These are phyloP conservation scores for Orychophragmus violaceus DNA, from an alignment of 345 rosid species.

Conservation along the genomic window DNA sequence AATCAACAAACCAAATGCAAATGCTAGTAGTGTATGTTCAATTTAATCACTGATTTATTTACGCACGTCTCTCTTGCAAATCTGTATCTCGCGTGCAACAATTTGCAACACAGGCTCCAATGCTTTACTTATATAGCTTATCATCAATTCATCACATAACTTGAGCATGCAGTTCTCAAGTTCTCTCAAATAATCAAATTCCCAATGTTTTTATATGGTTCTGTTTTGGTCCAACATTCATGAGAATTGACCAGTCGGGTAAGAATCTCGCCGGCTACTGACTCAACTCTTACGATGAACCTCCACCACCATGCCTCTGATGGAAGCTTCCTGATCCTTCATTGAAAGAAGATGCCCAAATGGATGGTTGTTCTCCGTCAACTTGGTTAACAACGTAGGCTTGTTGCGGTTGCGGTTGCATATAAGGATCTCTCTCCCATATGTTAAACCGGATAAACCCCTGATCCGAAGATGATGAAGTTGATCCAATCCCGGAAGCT, in stretches of 20 bases:
- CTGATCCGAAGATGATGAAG: conserved; percentile 67
- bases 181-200: conserved; percentile 24
- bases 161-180: conserved; percentile 29
- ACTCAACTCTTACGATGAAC: conserved; percentile 42
- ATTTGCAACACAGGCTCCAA: not conserved
- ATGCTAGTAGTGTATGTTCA: not conserved
- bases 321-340: conserved; percentile 53
- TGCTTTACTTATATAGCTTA: too few relatives aligned
- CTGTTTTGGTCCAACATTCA: conserved; percentile 11
- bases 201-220: not conserved
- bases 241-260: conserved; percentile 16
- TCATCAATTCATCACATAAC: conserved; percentile 56
- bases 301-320: conserved; percentile 67
- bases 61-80: not conserved
- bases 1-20: too few relatives aligned
- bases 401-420: conserved; percentile 27
- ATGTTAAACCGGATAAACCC: conserved; percentile 54
- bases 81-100: not conserved
- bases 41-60: not conserved
- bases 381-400: conserved; percentile 49
- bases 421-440: conserved; percentile 73
- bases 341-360: conserved; percentile 50
- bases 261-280: conserved; percentile 1
- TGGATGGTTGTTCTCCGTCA: conserved; percentile 50
- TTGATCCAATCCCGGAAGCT: conserved; percentile 44